phyloP scores from a whole-genome alignment of 768 basidiomycete species.

The Dioszegia hungarica region DNA sequence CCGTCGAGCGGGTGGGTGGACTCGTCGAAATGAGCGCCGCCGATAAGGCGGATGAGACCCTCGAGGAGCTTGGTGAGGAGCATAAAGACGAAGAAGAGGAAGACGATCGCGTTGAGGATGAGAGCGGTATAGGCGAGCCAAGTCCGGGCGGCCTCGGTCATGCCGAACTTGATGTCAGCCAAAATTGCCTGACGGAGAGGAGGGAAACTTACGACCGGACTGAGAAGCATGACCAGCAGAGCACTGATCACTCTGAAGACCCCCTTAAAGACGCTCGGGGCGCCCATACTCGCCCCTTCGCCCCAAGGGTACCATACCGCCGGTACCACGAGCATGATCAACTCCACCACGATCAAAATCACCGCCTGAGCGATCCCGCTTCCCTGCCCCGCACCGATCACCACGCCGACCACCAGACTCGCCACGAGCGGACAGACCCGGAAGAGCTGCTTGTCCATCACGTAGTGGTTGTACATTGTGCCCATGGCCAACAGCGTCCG shows the following conservation, averaged over 20 bases:
- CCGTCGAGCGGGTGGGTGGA: constrained; percentile 73
- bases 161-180: constrained; percentile 63
- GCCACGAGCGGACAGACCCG: constrained; percentile 72
- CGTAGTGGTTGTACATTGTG: constrained; percentile 90
- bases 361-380: constrained; percentile 89
- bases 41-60: constrained; percentile 69
- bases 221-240: constrained; percentile 82
- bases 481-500: constrained; percentile 83
- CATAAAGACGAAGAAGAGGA: constrained; percentile 75
- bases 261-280: constrained; percentile 88
- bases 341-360: constrained; percentile 81
- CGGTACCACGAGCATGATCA: constrained; percentile 77
- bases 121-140: constrained; percentile 95
- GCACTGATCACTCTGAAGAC: constrained; percentile 84
- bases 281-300: constrained; percentile 91
- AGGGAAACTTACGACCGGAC: constrained; percentile 71
- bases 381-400: constrained; percentile 81
- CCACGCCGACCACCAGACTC: constrained; percentile 75
- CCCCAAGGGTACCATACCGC: constrained; percentile 97
- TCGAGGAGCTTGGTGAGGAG: constrained; percentile 80
- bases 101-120: constrained; percentile 70
- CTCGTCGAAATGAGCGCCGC: constrained; percentile 75
- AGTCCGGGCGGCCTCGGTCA: constrained; percentile 71
- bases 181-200: constrained; percentile 1
- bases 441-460: constrained; percentile 85